Evolutionary conservation across 441 rosid species (phyloP).

Genomic region (Corymbia citriodora): DNA sequence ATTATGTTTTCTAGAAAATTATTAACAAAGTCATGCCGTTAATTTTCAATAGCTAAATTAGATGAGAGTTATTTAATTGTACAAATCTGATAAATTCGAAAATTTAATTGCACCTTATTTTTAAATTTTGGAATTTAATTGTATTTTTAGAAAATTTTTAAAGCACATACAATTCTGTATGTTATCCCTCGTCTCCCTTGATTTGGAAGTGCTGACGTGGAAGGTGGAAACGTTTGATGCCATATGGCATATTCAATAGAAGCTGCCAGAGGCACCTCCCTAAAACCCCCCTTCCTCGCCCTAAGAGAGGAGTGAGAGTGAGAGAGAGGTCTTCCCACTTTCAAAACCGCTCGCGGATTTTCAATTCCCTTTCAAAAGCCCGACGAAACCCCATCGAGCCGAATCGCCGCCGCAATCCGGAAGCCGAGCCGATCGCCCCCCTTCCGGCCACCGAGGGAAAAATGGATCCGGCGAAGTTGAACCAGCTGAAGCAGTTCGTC

Average conservation of each 20-base stretch:
- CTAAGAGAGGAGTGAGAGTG: too few species aligned
- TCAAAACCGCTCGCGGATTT: not conserved
- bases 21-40: not conserved
- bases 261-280: constrained; percentile 27
- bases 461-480: constrained; percentile 67
- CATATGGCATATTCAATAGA: constrained; percentile 3
- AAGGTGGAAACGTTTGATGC: not conserved
- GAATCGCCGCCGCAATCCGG: not conserved
- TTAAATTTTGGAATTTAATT: not conserved
- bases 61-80: fast-evolving
- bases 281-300: not conserved
- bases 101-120: not conserved
- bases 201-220: constrained; percentile 1
- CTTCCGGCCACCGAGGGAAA: not conserved
- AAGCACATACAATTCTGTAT: not conserved
- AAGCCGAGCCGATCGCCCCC: not conserved
- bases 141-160: not conserved
- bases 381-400: not conserved
- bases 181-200: not conserved
- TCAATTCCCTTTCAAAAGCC: not conserved
- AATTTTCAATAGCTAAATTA: not conserved
- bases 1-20: too few species aligned
- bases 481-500: constrained; percentile 58
- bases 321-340: not conserved
- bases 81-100: not conserved